phyloP scores from a whole-genome alignment of 805 yeast genomes.

The Blastobotrys mokoenaii region DNA sequence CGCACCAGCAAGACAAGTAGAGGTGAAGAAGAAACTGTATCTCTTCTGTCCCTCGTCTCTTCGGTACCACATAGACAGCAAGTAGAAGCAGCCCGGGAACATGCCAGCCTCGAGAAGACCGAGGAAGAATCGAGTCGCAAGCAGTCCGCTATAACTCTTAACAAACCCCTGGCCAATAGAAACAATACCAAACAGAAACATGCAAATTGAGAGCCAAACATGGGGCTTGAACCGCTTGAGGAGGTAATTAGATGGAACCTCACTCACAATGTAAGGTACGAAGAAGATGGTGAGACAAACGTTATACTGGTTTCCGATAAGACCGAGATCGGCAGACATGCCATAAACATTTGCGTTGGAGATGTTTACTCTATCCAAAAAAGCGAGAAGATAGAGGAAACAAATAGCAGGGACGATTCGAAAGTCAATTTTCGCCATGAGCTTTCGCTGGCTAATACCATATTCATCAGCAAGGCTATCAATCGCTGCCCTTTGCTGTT shows the following conservation, averaged over 20 bases:
- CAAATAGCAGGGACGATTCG: conserved; percentile 74
- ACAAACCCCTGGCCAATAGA: conserved; percentile 62
- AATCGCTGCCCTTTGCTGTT: conserved; percentile 9
- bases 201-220: conserved; percentile 51
- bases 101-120: conserved; percentile 66
- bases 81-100: conserved; percentile 68
- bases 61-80: conserved; percentile 57
- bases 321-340: conserved; percentile 43
- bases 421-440: conserved; percentile 58
- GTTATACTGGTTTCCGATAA: conserved; percentile 53
- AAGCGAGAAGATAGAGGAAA: conserved; percentile 63
- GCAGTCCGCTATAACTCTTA: conserved; percentile 47
- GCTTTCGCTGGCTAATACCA: conserved; percentile 44
- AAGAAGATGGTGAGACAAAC: conserved; percentile 61
- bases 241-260: conserved; percentile 54
- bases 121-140: conserved; percentile 54
- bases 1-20: conserved; percentile 71
- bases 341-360: conserved; percentile 75
- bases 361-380: conserved; percentile 74
- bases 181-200: conserved; percentile 54
- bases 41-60: conserved; percentile 60
- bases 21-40: conserved; percentile 59
- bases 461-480: conserved; percentile 34
- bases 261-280: conserved; percentile 59
- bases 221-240: conserved; percentile 56